These are phyloP conservation scores for Globisporangium carolinianum DNA, from an alignment of 352 stramenopile species.

Conservation along the genomic window DNA sequence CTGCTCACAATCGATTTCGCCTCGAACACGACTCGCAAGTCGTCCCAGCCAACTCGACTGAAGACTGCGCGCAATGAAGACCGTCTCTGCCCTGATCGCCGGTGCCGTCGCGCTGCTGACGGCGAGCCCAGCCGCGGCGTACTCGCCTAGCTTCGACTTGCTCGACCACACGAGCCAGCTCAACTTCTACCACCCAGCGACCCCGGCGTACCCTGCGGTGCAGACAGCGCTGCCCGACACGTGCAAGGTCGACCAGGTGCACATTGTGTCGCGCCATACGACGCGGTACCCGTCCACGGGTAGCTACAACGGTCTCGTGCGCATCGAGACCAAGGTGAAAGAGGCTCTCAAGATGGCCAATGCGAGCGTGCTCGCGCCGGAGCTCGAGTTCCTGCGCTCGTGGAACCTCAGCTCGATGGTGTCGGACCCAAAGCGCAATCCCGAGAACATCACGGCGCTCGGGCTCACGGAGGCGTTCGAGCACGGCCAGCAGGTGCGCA, in stretches of 20 bases:
- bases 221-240: constrained; percentile 31
- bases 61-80: constrained; percentile 21
- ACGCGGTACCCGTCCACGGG: constrained; percentile 45
- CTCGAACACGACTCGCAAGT: neutral
- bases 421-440: constrained; percentile 18
- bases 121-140: constrained; percentile 10
- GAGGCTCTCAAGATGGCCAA: constrained; percentile 21
- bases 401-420: constrained; percentile 39
- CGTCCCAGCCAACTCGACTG: neutral
- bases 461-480: constrained; percentile 37
- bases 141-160: constrained; percentile 41
- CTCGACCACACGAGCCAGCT: constrained; percentile 54
- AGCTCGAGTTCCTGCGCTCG: constrained; percentile 35
- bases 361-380: constrained; percentile 17
- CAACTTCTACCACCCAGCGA: constrained; percentile 49
- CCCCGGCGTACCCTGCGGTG: constrained; percentile 23
- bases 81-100: constrained; percentile 14
- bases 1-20: neutral
- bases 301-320: constrained; percentile 38
- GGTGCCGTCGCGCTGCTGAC: constrained; percentile 7
- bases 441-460: constrained; percentile 54
- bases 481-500: constrained; percentile 26
- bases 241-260: constrained; percentile 45
- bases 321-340: constrained; percentile 23
- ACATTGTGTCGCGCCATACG: constrained; percentile 39